Base-by-base conservation (phyloP, 148 eudicot species). In the Nepenthes mirabilis region DNA sequence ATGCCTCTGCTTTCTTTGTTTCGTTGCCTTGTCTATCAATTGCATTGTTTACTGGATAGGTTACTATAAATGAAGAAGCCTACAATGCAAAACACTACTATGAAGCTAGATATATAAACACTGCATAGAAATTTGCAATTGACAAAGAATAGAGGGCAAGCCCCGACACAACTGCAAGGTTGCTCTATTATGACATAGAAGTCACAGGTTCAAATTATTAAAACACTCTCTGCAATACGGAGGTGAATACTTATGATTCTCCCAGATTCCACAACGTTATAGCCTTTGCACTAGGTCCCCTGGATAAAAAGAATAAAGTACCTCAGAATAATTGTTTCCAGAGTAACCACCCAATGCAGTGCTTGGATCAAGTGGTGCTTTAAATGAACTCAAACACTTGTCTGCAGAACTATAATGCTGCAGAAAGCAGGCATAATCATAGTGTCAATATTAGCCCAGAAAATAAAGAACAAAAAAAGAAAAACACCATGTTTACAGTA, bases 321-420 rank as follows among this genome's bases (percentile, higher is more conserved):
- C 99, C 97, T 89, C 95, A 11, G 88, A 76, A 80, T 80, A 94
- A 73, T 84, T 89, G 69, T 81, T 89, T 52, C 91, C 89, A 52
- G 93, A 77, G 73, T 79, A 94, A 76, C 99, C 99, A 55, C 99
- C 99, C 52, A 94, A 65, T 34, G 86, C 87, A 12, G 97, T 90
- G 82, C 88, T 84, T 52, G 99, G 99, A 79, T 94, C 99, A 70
- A 94, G 88, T 23, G 99, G 99, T 35, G 78, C 99, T 83, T 86
- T 84, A 72, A 94, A 94, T 57, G 99, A 95, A 75, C 97, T 89
- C 73, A 82, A 67, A 71, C 99, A 94, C 37, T 79, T 58, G 13
- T 81, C 90, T n/a, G 81, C 85, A 56, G 91, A 77, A 14, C 84
- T 70, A 74, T 75, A 89, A 73, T 89, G 95, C 99, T 94, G 65